Evolutionary conservation across 2,329 filamentous ascomycete genomes (phyloP), one percentile per base, ranked within the genome.

Genomic region (Fusarium verrucosum): DNA sequence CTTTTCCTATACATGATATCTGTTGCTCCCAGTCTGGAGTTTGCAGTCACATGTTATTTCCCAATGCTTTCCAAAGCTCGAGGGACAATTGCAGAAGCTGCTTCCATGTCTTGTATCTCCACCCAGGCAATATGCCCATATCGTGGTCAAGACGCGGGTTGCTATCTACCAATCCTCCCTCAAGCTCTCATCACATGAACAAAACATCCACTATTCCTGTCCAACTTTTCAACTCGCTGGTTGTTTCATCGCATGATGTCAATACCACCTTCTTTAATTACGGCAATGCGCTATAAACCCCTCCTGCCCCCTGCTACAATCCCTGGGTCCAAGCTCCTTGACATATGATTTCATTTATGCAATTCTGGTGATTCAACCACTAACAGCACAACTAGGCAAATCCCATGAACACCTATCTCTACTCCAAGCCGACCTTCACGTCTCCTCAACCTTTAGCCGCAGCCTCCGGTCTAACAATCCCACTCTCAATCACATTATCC

Each of bases 401-500:
- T 78, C 95, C 95, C 51, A 81, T 99, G 65, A 97, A 98, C 78
- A 99, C 95, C 42, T 97, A 96, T 75, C 85, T 99, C 56, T 91
- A 90, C 54, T 96, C 93, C 26, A 94, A 96, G 75, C 94, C 95
- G 38, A 87, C 87, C 49, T 99, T 97, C 78, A 94, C 94, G 28
- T 97, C 94, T 41, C 95, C 95, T 38, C 88, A 94, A 75, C 95
- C 95, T 5, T 81, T 99, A 58, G 95, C 95, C 43, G 95, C 95
- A 41, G 89, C 92, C 53, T 94, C 93, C 37, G 92, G 94, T 30
- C 83, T 99, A 68, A 99, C 95, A 4, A 99, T 99, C 72, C 95
- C 95, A n/a, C 82, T 99, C 38, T 94, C 96, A 74, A 97, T 99
- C 69, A 98, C 95, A 1, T 78, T 99, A 46, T 98, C 95, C 42